A percentile compares a stretch with the other conserved stretches of the same genome.
Evolutionary conservation across 192 early-diverging fungal genomes (phyloP).

Genomic region (Kappamyces sp.): DNA sequence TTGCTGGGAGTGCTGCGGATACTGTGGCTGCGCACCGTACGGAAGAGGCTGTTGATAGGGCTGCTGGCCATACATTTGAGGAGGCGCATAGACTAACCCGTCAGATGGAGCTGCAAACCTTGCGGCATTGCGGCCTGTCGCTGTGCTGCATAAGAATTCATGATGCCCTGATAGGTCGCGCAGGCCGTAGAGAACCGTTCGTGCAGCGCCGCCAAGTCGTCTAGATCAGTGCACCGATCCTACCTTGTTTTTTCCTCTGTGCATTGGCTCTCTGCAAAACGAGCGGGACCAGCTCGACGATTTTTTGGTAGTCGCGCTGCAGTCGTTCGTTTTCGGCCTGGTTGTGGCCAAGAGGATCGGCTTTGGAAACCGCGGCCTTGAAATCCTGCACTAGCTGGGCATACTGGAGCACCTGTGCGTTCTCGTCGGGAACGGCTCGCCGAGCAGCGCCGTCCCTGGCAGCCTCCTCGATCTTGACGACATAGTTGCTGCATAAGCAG

Average conservation of each 20-base stretch:
- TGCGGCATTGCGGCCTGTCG: slow-evolving; percentile 25
- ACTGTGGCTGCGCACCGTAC: slow-evolving; percentile 4
- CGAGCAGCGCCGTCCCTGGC: slow-evolving; percentile 12
- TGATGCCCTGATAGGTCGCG: slow-evolving; percentile 66
- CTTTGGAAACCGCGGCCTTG: slow-evolving; percentile 61
- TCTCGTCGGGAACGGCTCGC: slow-evolving; percentile 20
- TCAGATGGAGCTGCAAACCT: background rate
- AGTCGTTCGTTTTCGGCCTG: slow-evolving; percentile 85
- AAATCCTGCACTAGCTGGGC: slow-evolving; percentile 71
- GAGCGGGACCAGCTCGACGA: slow-evolving; percentile 78
- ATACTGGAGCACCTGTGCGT: slow-evolving; percentile 65
- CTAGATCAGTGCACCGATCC: slow-evolving; percentile 34
- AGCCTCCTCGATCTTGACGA: slow-evolving; percentile 41
- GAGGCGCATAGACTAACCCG: background rate
- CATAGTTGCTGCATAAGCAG: slow-evolving; percentile 67
- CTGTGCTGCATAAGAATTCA: slow-evolving; percentile 58
- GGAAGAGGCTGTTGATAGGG: slow-evolving; percentile 17
- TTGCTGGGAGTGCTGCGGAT: slow-evolving; percentile 13
- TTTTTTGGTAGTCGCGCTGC: slow-evolving; percentile 68
- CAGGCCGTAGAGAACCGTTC: slow-evolving; percentile 68
- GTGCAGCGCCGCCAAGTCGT: slow-evolving; percentile 66
- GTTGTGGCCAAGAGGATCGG: slow-evolving; percentile 77
- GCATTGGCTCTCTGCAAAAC: slow-evolving; percentile 80
- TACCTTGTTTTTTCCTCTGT: slow-evolving; percentile 78
- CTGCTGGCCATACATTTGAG: slow-evolving; percentile 18